Percentiles rank a stretch among this genome's conserved stretches.
phyloP scores from a whole-genome alignment of 305 asterid genomes.

The Fraxinus angustifolia region DNA sequence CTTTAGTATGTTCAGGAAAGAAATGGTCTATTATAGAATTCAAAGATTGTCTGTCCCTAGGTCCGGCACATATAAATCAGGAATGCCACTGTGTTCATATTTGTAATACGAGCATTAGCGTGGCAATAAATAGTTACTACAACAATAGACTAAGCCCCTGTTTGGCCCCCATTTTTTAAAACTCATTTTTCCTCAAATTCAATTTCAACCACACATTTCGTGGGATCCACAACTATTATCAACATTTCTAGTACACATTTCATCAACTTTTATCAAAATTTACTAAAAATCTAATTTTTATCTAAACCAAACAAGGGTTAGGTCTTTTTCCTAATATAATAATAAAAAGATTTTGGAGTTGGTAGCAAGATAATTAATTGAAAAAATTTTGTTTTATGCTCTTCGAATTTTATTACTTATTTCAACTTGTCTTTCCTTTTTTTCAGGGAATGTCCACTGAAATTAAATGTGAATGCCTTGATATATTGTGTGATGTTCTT shows the following conservation, averaged over 20 bases:
- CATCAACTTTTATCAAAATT: too few relatives aligned
- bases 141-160: not conserved
- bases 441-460: conserved; percentile 78
- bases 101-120: conserved; percentile 1
- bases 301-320: not conserved
- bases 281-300: too few relatives aligned
- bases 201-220: not conserved
- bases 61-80: not conserved
- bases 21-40: not conserved
- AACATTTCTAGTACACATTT: not conserved
- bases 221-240: not conserved
- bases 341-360: not conserved
- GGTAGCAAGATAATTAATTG: not conserved
- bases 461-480: conserved; percentile 96
- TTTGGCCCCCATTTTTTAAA: not conserved
- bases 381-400: not conserved
- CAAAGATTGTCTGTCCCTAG: conserved; percentile 13
- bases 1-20: not conserved
- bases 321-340: not conserved
- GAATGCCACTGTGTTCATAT: conserved; percentile 1
- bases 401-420: not conserved
- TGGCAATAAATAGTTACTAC: not conserved
- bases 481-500: conserved; percentile 88
- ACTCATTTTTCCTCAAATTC: not conserved
- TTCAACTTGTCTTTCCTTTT: conserved; percentile 1